Conservation (phyloP, 192 early-diverging fungal species). For the Rhizophagus sp. region DNA sequence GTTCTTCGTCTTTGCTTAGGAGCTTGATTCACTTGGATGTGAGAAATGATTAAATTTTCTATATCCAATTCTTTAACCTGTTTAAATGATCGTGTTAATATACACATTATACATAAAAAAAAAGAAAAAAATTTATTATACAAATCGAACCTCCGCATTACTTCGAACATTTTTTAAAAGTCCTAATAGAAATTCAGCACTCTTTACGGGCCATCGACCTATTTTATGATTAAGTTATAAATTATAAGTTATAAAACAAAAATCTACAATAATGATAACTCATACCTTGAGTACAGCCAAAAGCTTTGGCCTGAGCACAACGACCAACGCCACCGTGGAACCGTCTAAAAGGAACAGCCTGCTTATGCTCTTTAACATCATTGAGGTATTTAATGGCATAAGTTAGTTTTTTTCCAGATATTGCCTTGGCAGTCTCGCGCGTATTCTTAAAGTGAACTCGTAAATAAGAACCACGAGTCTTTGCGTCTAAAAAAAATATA, state of each 20-base stretch:
- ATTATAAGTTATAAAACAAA: neutral
- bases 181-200: constrained; percentile 87
- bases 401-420: constrained; percentile 87
- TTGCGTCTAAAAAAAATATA: constrained; percentile 58
- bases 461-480: constrained; percentile 91
- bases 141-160: constrained; percentile 82
- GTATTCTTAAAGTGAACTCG: constrained; percentile 99
- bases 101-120: neutral
- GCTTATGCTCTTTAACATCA: constrained; percentile 97
- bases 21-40: constrained; percentile 98
- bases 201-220: constrained; percentile 97
- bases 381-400: constrained; percentile 92
- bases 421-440: constrained; percentile 90
- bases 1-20: constrained; percentile 96
- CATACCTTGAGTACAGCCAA: constrained; percentile 74
- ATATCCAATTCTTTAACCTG: constrained; percentile 89
- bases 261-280: neutral
- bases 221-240: constrained; percentile 9
- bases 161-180: constrained; percentile 97
- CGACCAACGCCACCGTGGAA: constrained; percentile 98
- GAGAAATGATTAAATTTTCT: constrained; percentile 86
- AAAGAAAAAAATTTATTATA: neutral
- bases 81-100: constrained; percentile 3
- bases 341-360: constrained; percentile 94
- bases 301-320: constrained; percentile 94